Conservation (phyloP, 495 filamentous ascomycete species). For the Penicillium diatomitis region DNA sequence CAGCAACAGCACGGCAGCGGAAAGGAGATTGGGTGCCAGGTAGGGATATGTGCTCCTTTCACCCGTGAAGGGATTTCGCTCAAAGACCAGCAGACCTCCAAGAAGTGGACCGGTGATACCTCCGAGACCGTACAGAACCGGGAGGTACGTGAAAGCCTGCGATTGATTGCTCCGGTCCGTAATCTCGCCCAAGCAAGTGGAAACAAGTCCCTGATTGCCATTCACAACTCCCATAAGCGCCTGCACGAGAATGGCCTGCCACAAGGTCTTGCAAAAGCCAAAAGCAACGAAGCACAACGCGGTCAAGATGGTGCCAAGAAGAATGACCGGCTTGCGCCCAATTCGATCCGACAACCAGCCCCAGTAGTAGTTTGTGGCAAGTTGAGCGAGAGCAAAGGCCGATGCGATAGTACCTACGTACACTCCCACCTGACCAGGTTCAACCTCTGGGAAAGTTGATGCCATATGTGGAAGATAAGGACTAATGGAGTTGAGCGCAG, state of each 20-base stretch:
- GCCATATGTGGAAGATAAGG: constrained; percentile 94
- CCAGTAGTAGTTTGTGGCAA: constrained; percentile 89
- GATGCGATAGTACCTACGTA: constrained; percentile 89
- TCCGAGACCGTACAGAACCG: constrained; percentile 86
- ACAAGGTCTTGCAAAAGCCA: constrained; percentile 74
- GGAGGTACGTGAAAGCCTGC: constrained; percentile 82
- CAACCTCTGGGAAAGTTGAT: constrained; percentile 72
- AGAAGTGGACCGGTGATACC: constrained; percentile 86
- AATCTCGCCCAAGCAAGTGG: constrained; percentile 88
- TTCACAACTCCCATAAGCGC: constrained; percentile 86
- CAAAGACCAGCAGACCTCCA: constrained; percentile 71
- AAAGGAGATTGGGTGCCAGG: constrained; percentile 71
- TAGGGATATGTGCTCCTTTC: constrained; percentile 64
- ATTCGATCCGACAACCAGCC: constrained; percentile 82
- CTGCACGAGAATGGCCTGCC: constrained; percentile 78
- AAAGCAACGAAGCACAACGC: constrained; percentile 76
- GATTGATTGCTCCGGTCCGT: constrained; percentile 93
- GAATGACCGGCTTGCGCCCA: constrained; percentile 86
- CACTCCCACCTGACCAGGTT: constrained; percentile 60
- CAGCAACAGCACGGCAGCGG: constrained; percentile 57
- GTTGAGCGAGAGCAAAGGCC: constrained; percentile 84
- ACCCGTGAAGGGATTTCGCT: constrained; percentile 43
- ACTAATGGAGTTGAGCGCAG: constrained; percentile 91
- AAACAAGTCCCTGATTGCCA: constrained; percentile 81
- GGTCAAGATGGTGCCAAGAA: constrained; percentile 76